Evolutionary conservation across 139 green algal genomes (phyloP), one percentile per base, ranked within the genome.

Genomic region (Pleodorina starrii): DNA sequence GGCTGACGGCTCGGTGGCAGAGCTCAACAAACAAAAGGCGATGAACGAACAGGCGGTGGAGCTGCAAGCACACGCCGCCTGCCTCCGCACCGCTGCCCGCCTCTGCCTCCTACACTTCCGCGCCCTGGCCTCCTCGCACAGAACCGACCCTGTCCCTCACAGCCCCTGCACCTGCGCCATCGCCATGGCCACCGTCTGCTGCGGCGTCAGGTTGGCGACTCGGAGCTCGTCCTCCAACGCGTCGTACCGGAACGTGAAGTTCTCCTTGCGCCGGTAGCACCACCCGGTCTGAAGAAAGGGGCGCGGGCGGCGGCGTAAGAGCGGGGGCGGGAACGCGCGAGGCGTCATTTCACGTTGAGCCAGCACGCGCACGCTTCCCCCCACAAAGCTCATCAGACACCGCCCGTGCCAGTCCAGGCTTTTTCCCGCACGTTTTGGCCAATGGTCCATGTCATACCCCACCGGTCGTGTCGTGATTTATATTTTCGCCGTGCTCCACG

Each of bases 201-300:
- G 81, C 17, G 81, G 60, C 16, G 81, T 77, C 42, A 87, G 60
- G 81, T 77, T 78, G 12, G 81, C 81, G 57, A 91, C 78, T 35
- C 79, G 60, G 51, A 96, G 91, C 91, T 97, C 95, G 82, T 98
- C 94, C 89, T 97, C 96, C 72, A 98, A 80, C 0, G 95, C 92
- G 46, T 97, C 95, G 36, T 97, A 97, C 1, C 89, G 77, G 79
- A 99, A 99, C 21, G 96, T 96, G 93, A 99, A 98, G 86, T 98
- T 96, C 90, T 97, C 94, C 91, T 98, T 98, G 35, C 97, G 93
- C 44, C 97, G 93, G 90, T 98, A 98, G 92, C 95, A 98, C 96
- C 96, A 98, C 43, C 96, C 96, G 42, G 85, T 94, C 90, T 87
- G 81, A 54, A 38, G 57, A 66, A 66, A 4, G 54, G 63, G 63